Evolutionary conservation across 1,284 basidiomycete genomes (phyloP).

Genomic region (Boletus mariae): DNA sequence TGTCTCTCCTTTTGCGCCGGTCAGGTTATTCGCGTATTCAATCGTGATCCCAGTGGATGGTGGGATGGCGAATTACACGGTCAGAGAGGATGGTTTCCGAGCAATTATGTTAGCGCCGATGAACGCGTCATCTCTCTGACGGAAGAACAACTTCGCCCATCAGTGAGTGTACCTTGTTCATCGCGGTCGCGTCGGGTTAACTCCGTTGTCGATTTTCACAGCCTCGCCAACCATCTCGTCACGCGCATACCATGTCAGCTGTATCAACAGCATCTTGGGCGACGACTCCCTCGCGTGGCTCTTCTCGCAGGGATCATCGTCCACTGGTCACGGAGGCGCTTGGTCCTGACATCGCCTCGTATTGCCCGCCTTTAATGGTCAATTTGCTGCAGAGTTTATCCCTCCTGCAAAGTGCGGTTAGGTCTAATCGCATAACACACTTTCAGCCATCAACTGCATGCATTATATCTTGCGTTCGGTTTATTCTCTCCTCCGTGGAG

Average conservation of each 20-base stretch:
- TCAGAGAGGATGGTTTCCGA: constrained; percentile 97
- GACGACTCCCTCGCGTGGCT: constrained; percentile 39
- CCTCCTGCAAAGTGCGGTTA: constrained; percentile 82
- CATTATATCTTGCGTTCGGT: constrained; percentile 93
- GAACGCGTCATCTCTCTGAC: constrained; percentile 47
- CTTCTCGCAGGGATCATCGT: constrained; percentile 38
- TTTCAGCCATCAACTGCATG: constrained; percentile 83
- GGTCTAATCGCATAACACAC: constrained; percentile 71
- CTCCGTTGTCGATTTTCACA: constrained; percentile 8
- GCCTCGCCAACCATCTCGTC: constrained; percentile 32
- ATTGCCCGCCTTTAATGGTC: constrained; percentile 70
- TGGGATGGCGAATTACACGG: constrained; percentile 95
- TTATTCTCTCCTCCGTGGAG: constrained; percentile 80
- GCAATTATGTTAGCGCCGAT: constrained; percentile 77
- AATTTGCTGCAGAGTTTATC: constrained; percentile 83
- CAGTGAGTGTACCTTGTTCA: constrained; percentile 38
- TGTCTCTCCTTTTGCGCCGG: constrained; percentile 89
- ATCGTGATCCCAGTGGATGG: constrained; percentile 89
- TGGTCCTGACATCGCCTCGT: constrained; percentile 49
- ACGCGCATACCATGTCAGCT: constrained; percentile 48
- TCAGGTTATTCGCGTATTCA: constrained; percentile 87
- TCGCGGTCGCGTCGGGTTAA: constrained; percentile 1
- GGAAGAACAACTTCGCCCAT: constrained; percentile 47
- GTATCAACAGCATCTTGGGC: constrained; percentile 54
- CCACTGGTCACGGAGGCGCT: constrained; percentile 45